Evolutionary conservation across 345 rosid species (phyloP), one percentile per base, ranked within the genome.

Genomic region (Acer saccharum): DNA sequence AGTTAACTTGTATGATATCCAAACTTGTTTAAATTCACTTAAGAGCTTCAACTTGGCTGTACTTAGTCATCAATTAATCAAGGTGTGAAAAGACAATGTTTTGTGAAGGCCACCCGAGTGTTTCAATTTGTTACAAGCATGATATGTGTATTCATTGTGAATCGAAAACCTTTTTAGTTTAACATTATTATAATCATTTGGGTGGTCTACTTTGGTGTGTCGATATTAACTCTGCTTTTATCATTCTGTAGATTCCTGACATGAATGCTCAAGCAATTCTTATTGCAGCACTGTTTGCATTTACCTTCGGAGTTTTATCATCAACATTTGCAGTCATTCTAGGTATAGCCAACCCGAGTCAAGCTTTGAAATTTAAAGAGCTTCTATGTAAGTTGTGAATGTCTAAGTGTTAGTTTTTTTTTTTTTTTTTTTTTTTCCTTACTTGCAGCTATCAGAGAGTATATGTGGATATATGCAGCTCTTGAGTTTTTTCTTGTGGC

Each of bases 391-490:
- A 65, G 29, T 65, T 52, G 71, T 20, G 13, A 41, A 21, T 16
- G 6, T 72, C 80, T 9, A 57, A 65, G 12, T 25, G 29, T 39
- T 32, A 2, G 62, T 39, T 67, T 75, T 32, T 58, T 73, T 29
- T 29, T 2, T 29, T 29, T n/a, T n/a, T 39, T 67, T 75, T 32
- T 58, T 73, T 29, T 29, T 2, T 29, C 2, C 32, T 61, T 50
- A 29, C 61, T 83, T 81, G 87, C 91, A 95, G 99, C 94, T 52
- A 87, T 86, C 77, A 88, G 80, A 86, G 97, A 93, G 85, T 92
- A 90, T 71, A 87, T 91, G 84, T 95, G 99, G 98, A 91, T 96
- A 11, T 93, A 88, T 41, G 98, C 97, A 46, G 96, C 97, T 72
- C 89, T 93, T 6, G 97, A 95, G 82, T 93, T 95, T 77, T 94